Base-by-base conservation (phyloP, 305 asterid species). In the Stenogyne calaminthoides region DNA sequence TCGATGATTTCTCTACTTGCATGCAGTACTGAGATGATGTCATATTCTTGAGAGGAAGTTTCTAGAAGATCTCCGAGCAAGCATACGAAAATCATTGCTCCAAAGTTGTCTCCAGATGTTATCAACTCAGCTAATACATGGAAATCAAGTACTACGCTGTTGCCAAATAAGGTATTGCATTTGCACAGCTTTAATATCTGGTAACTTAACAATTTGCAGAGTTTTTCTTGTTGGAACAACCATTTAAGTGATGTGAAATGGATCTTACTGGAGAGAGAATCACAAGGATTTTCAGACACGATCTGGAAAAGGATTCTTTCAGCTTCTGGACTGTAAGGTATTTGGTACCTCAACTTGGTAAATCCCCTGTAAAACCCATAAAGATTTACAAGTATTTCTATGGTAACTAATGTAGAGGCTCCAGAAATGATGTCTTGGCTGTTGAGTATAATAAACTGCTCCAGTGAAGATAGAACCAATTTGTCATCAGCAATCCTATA, bases 201-300 rank as follows among this genome's bases (percentile, higher is more conserved):
- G 71, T 78, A 74, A 59, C 92, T 80, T 76, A 95, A 78, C 67
- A 82, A 60, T 75, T 81, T 84, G 80, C 95, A 83, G 75, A 95
- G 84, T 76, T 81, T 90, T 71, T 92, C 98, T 82, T 95, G 99
- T 79, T 92, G 98, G 84, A 95, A 92, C 84, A 95, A 64, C 99
- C 99, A 95, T 80, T 80, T 87, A 77, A 90, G 78, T 55, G 99
- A 88, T 64, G 85, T 83, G 57, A 81, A 60, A 81, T 90, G 95
- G 76, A 90, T 88, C 83, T 87, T 82, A 34, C 85, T 77, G 46
- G 89, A 80, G 76, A 90, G 87, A 71, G 90, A 86, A 87, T 90
- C 88, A 92, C 98, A 92, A 44, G 82, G 88, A 67, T 81, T 86
- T 73, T 90, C 92, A 57, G 79, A 85, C 80, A 92, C 71, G 63